phyloP scores from a whole-genome alignment of 441 rosid genomes.

The Aquilaria agallochum region DNA sequence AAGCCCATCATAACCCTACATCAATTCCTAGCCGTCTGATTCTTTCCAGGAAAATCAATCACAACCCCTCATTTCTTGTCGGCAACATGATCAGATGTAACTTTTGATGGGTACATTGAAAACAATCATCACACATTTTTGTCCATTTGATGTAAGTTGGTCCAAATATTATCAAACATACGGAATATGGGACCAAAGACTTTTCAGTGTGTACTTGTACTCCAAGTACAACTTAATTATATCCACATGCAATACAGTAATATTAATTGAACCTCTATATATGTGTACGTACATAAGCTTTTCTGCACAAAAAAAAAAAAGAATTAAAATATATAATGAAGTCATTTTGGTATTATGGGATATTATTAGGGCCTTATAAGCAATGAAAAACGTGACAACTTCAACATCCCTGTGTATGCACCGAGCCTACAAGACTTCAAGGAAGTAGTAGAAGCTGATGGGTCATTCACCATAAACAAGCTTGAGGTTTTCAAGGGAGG shows the following conservation, averaged over 20 bases:
- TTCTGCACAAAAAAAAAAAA: too few relatives aligned
- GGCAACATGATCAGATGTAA: conserved; percentile 30
- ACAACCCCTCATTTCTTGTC: conserved; percentile 28
- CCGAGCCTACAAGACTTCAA: conserved; percentile 81
- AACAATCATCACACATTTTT: conserved; percentile 19
- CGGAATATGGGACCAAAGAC: conserved; percentile 9
- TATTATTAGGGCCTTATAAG: conserved; percentile 55
- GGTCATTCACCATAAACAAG: conserved; percentile 64
- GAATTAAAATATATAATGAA: too few relatives aligned
- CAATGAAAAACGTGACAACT: conserved; percentile 66
- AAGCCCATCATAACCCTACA: conserved; percentile 24
- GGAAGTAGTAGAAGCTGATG: conserved; percentile 80
- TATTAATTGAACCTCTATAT: too few relatives aligned
- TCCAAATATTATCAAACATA: conserved; percentile 6
- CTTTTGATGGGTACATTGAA: neutral
- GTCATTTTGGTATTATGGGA: too few relatives aligned
- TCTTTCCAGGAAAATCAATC: conserved; percentile 5
- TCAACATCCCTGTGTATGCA: conserved; percentile 94
- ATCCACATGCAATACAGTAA: too few relatives aligned
- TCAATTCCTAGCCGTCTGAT: conserved; percentile 28
- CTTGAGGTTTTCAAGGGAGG: conserved; percentile 91
- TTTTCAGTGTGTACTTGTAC: conserved; percentile 2
- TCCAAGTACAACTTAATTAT: neutral
- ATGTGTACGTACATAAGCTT: too few relatives aligned
- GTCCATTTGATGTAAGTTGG: conserved; percentile 16